phyloP scores from a whole-genome alignment of 2,329 filamentous ascomycete genomes.

The Colletotrichum coccodes region DNA sequence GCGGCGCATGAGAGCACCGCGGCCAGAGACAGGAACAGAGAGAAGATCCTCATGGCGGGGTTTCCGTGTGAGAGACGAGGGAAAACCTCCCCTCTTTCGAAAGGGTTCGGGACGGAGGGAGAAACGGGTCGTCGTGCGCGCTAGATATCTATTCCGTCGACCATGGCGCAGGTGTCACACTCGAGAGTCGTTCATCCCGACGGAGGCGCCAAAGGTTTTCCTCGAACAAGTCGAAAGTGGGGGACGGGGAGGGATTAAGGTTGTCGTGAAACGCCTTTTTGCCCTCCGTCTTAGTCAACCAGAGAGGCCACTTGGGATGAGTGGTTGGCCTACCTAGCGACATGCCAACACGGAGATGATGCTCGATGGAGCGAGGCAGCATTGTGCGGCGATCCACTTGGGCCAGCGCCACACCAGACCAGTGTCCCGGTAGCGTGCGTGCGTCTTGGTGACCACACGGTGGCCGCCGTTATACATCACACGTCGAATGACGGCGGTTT shows the following conservation, averaged over 20 bases:
- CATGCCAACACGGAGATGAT: slow-evolving; percentile 30
- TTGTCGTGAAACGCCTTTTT: slow-evolving; percentile 25
- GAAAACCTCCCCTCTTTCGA: slow-evolving; percentile 10
- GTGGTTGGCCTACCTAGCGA: slow-evolving; percentile 16
- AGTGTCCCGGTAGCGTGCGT: slow-evolving; percentile 13
- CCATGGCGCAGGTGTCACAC: slow-evolving; percentile 18
- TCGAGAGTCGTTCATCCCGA: slow-evolving; percentile 15
- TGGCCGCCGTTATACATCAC: slow-evolving; percentile 5
- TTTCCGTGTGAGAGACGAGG: background rate
- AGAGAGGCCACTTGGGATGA: slow-evolving; percentile 14
- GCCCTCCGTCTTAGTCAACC: slow-evolving; percentile 19
- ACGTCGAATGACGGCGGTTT: slow-evolving; percentile 3
- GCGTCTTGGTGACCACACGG: background rate
- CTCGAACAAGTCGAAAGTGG: background rate
- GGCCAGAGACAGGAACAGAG: slow-evolving; percentile 20
- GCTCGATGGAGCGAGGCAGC: slow-evolving; percentile 17
- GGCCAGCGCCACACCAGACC: slow-evolving; percentile 24
- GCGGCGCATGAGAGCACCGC: slow-evolving; percentile 19
- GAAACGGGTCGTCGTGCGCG: background rate
- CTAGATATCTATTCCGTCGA: slow-evolving; percentile 26
- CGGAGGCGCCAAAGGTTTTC: slow-evolving; percentile 16
- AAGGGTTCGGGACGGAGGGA: background rate
- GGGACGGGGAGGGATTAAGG: slow-evolving; percentile 18
- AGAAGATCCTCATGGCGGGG: slow-evolving; percentile 21
- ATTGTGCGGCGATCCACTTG: slow-evolving; percentile 23